A percentile compares a stretch with the other conserved stretches of the same genome.
These are phyloP conservation scores for Hibiscus tridactylites DNA, from an alignment of 345 rosid genomes.

Conservation along the genomic window DNA sequence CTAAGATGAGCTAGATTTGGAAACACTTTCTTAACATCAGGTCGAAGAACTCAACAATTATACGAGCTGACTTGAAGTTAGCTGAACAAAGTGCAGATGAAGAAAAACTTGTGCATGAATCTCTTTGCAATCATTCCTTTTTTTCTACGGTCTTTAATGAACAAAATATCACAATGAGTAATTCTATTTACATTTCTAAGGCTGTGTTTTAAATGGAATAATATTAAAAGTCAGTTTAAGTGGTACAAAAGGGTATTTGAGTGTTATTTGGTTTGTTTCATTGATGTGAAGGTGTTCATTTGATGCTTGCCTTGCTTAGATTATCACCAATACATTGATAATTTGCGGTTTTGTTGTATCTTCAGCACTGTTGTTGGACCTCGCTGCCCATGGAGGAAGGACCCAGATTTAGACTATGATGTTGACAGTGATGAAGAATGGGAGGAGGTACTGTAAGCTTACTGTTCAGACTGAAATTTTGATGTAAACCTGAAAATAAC, in stretches of 20 bases:
- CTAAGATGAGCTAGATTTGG: not conserved
- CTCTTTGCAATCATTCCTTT: too few relatives aligned
- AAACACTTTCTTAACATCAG: too few relatives aligned
- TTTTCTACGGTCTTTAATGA: too few relatives aligned
- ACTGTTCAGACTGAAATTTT: conserved; percentile 1
- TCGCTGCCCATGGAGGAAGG: conserved; percentile 66
- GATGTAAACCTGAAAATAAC: not conserved
- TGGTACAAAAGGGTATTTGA: not conserved
- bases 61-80: too few relatives aligned
- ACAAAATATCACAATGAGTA: too few relatives aligned
- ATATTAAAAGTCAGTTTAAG: not conserved
- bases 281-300: not conserved
- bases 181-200: too few relatives aligned
- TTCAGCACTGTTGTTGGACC: conserved; percentile 57
- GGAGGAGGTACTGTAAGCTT: conserved; percentile 63
- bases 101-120: too few relatives aligned
- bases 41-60: too few relatives aligned
- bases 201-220: too few relatives aligned
- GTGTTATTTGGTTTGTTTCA: not conserved
- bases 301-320: not conserved
- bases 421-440: conserved; percentile 95
- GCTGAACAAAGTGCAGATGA: too few relatives aligned
- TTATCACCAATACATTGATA: conserved; percentile 3
- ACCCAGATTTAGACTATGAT: conserved; percentile 83
- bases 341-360: conserved; percentile 1